A percentile compares a stretch with the other conserved stretches of the same genome.
These are phyloP conservation scores for Gardenia jasminoides DNA, from an alignment of 257 asterid species.

Conservation along the genomic window DNA sequence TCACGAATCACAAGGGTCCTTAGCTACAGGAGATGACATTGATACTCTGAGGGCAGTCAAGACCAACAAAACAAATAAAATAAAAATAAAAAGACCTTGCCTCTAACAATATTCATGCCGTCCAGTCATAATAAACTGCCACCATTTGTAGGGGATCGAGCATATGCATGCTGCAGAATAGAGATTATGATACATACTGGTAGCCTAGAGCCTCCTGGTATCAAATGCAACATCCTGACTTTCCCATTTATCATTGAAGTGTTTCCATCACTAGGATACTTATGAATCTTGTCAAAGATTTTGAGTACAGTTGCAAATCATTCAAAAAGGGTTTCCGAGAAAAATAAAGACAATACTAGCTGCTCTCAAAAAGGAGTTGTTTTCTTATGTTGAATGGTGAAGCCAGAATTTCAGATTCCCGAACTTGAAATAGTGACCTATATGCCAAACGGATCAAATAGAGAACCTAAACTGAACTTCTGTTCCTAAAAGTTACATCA, in stretches of 20 bases:
- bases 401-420: not conserved
- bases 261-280: conserved; percentile 45
- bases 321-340: not conserved
- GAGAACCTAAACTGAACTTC: not conserved
- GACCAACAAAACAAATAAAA: too few species aligned
- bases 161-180: conserved; percentile 52
- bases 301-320: conserved; percentile 2
- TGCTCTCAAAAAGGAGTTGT: not conserved
- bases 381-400: not conserved
- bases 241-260: conserved; percentile 46
- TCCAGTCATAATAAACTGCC: conserved; percentile 42
- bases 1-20: not conserved
- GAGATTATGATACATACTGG: conserved; percentile 31
- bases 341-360: not conserved
- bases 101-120: conserved; percentile 47
- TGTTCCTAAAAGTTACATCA: not conserved
- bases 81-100: conserved; percentile 46
- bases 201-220: conserved; percentile 35
- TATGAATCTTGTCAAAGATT: conserved; percentile 12
- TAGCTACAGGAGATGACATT: conserved; percentile 6
- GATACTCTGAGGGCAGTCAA: conserved; percentile 42
- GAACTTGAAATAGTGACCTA: not conserved
- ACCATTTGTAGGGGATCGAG: conserved; percentile 41
- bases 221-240: conserved; percentile 21
- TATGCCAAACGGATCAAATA: not conserved